Evolutionary conservation across 1,284 basidiomycete genomes (phyloP), one percentile per base, ranked within the genome.

Genomic region (Bondarzewia mesenterica): DNA sequence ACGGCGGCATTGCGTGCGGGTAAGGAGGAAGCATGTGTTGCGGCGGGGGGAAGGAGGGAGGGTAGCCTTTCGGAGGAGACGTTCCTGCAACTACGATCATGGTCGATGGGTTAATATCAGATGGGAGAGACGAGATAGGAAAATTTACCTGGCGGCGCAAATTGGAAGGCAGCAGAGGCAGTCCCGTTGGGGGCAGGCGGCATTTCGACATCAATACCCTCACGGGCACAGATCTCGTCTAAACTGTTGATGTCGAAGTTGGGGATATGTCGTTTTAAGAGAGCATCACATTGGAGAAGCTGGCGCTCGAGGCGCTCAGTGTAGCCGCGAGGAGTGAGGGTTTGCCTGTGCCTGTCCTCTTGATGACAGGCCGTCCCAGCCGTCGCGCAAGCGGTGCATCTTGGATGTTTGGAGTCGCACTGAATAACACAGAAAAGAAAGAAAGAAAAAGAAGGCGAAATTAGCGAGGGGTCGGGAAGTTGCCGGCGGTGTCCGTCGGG

Each of bases 331-430:
- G 84, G 85, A 47, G 86, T 88, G 58, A 90, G 77, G 1, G 82
- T 86, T 73, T 89, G 86, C 27, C 86, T 72, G 64, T 89, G 85
- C 47, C 87, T 71, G 67, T 90, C 88, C 60, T 90, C 88, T 60
- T 90, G 87, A 58, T 89, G 81, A 68, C 87, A 90, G 42, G 74
- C 64, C 0, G 82, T 83, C 54, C 82, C 82, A 0, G 87, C 85
- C 7, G 82, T 83, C 38, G 82, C 78, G 62, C 87, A 90, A 27
- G 88, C 85, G 12, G 85, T 85, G 60, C 87, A 90, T 63, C 82
- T 70, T 39, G 87, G 87, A 63, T 89, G 85, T 63, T 89, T 89
- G 7, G 87, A 89, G 67, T 90, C 87, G 75, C 87, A 90, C 88
- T 89, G 62, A 8, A 23, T 22, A 40, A n/a, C n/a, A n/a, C 21